These are phyloP conservation scores for Rhipidocladum racemiflorum DNA, from an alignment of 176 grass and related monocot genomes.

Conservation along the genomic window DNA sequence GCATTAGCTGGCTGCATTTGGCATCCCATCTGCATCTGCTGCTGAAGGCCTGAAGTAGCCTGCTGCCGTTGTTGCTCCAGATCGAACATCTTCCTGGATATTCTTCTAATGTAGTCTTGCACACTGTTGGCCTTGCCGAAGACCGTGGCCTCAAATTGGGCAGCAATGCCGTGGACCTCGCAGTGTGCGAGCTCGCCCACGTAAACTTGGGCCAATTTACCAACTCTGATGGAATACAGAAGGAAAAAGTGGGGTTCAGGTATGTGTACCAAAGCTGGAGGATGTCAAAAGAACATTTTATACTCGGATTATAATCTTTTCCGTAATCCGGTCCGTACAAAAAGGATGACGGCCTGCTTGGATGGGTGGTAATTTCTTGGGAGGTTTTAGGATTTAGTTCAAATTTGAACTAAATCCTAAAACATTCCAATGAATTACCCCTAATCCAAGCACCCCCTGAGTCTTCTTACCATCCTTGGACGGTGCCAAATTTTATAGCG, in stretches of 20 bases:
- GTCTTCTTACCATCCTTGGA: too few relatives aligned
- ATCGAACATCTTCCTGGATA: not conserved
- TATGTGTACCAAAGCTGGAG: not conserved
- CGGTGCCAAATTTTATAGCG: too few relatives aligned
- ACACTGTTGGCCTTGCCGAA: not conserved
- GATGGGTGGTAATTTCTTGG: too few relatives aligned
- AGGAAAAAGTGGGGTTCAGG: not conserved
- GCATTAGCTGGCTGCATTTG: not conserved
- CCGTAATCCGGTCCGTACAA: not conserved
- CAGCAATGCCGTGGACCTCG: not conserved
- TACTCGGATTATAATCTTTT: not conserved
- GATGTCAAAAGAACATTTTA: too few relatives aligned
- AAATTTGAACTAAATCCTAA: too few relatives aligned
- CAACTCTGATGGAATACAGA: not conserved
- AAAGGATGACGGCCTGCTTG: too few relatives aligned
- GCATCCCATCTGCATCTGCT: not conserved
- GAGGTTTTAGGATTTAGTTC: too few relatives aligned
- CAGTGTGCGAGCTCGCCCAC: not conserved
- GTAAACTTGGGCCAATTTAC: not conserved
- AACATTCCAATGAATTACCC: too few relatives aligned
- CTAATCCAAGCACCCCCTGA: too few relatives aligned
- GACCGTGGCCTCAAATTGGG: not conserved
- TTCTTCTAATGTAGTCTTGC: not conserved
- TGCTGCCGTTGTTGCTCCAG: not conserved
- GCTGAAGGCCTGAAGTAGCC: not conserved